Percentiles rank a stretch among this genome's conserved stretches.
These are phyloP conservation scores for Penicillium sp. DNA, from an alignment of 2,329 filamentous ascomycete species.

Conservation along the genomic window DNA sequence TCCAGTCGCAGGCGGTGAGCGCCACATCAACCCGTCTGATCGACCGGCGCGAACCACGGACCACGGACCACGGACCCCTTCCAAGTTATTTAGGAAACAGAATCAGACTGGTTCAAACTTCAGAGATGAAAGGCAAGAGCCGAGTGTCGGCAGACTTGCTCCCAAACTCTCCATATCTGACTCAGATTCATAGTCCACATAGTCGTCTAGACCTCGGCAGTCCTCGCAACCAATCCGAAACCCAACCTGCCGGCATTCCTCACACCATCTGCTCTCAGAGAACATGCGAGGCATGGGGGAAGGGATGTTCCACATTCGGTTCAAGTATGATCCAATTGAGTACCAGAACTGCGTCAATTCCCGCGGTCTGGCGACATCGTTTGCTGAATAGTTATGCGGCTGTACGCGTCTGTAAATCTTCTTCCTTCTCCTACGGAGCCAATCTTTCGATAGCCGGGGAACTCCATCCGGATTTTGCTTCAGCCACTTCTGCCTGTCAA, in stretches of 20 bases:
- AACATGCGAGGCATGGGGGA: neutral
- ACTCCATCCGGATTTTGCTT: neutral
- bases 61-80: neutral
- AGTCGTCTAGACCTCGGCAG: neutral
- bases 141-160: neutral
- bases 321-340: neutral
- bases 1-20: slow-evolving; percentile 1
- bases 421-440: neutral
- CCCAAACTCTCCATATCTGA: neutral
- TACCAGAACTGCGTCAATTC: neutral
- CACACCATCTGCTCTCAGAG: neutral
- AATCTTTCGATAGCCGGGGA: neutral
- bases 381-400: neutral
- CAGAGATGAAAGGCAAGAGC: neutral
- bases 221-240: neutral
- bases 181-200: neutral
- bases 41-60: neutral
- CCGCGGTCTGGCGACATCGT: neutral
- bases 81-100: neutral
- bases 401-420: neutral
- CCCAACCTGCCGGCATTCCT: neutral
- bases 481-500: neutral
- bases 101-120: neutral
- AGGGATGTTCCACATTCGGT: neutral
- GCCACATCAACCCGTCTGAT: neutral